Evolutionary conservation across 495 filamentous ascomycete species (phyloP).

Genomic region (Penicillium silybi): DNA sequence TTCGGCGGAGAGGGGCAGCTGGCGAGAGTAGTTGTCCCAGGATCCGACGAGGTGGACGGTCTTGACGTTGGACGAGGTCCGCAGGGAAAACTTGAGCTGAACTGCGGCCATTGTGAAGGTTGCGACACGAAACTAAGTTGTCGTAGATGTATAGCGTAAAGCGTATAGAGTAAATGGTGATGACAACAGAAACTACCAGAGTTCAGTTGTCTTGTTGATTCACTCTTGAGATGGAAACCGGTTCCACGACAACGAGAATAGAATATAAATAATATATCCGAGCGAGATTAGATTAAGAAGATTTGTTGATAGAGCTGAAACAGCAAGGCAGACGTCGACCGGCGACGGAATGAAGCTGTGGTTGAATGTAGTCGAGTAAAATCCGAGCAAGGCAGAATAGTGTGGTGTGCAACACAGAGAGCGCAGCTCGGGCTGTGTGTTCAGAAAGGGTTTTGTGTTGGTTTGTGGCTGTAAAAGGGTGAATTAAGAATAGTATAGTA

Average conservation of each 20-base stretch:
- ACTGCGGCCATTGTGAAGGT: slow-evolving; percentile 69
- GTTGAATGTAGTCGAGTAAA: slow-evolving; percentile 8
- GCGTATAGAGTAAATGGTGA: slow-evolving; percentile 15
- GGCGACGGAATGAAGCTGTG: slow-evolving; percentile 42
- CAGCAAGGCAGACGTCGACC: slow-evolving; percentile 45
- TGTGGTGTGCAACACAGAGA: slow-evolving; percentile 32
- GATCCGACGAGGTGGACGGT: slow-evolving; percentile 96
- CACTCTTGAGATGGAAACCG: slow-evolving; percentile 19
- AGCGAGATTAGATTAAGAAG: slow-evolving; percentile 60
- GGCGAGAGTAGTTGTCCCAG: slow-evolving; percentile 95
- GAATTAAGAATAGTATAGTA: slow-evolving; percentile 31
- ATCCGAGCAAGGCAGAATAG: slow-evolving; percentile 31
- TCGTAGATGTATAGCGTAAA: slow-evolving; percentile 3
- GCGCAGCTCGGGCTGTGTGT: slow-evolving; percentile 42
- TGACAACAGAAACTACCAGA: slow-evolving; percentile 22
- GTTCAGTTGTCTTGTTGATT: slow-evolving; percentile 11
- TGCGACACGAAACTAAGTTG: slow-evolving; percentile 14
- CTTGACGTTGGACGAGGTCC: slow-evolving; percentile 95
- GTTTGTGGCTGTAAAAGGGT: slow-evolving; percentile 25
- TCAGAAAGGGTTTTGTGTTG: slow-evolving; percentile 8
- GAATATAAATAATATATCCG: slow-evolving; percentile 30
- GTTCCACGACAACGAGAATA: slow-evolving; percentile 29
- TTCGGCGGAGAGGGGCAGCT: slow-evolving; percentile 88
- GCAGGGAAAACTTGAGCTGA: slow-evolving; percentile 85
- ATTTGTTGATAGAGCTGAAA: slow-evolving; percentile 35